These are phyloP conservation scores for Alternaria incomplexa DNA, from an alignment of 2,329 filamentous ascomycete genomes.

Conservation along the genomic window DNA sequence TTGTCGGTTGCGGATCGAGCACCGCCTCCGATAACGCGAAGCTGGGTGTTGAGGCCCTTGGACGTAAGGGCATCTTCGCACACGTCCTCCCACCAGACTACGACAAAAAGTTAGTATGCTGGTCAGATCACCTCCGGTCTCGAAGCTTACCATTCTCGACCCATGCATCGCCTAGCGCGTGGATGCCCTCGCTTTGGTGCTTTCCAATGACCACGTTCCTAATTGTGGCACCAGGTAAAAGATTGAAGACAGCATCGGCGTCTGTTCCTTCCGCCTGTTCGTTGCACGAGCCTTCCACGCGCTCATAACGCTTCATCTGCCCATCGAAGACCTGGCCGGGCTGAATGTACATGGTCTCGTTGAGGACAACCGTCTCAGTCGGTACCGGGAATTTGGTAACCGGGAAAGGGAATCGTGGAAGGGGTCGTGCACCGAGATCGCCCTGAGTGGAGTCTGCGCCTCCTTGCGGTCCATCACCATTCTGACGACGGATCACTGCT, in stretches of 20 bases:
- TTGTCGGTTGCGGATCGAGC: constrained; percentile 34
- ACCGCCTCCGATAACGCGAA: constrained; percentile 35
- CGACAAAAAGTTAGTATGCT: constrained; percentile 2
- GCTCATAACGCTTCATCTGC: constrained; percentile 36
- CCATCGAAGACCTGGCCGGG: constrained; percentile 33
- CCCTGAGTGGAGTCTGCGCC: constrained; percentile 28
- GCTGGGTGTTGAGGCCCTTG: constrained; percentile 34
- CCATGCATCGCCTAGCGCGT: constrained; percentile 34
- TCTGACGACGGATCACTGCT: constrained; percentile 28
- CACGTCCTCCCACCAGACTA: constrained; percentile 37
- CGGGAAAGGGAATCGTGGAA: constrained; percentile 30
- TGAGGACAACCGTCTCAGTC: constrained; percentile 32
- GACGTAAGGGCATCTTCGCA: constrained; percentile 33
- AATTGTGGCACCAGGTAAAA: constrained; percentile 28
- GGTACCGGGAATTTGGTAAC: constrained; percentile 29
- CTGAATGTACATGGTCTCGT: constrained; percentile 32
- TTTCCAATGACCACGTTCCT: constrained; percentile 34
- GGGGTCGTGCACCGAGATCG: constrained; percentile 27
- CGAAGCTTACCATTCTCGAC: constrained; percentile 28
- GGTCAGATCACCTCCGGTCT: rapidly evolving
- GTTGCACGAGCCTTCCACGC: constrained; percentile 29
- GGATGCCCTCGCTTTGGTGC: constrained; percentile 33
- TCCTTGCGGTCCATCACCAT: constrained; percentile 31
- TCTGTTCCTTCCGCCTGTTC: constrained; percentile 35
- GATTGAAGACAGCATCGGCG: constrained; percentile 33